Conservation (phyloP, 2,329 filamentous ascomycete species). For the Pseudogymnoascus sp. region DNA sequence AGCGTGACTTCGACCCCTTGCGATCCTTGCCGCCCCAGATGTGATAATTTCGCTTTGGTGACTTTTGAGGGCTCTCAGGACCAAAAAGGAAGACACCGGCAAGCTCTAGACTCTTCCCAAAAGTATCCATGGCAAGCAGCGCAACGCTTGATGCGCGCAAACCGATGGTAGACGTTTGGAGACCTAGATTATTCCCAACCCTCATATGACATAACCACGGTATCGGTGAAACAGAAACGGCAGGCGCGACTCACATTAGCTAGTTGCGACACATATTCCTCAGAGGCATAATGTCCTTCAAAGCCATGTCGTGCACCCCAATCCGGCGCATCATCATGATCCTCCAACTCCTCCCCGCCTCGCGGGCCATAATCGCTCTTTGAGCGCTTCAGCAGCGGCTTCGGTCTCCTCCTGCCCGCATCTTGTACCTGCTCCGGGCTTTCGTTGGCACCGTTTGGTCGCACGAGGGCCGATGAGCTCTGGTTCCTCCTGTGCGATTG, state of each 20-base stretch:
- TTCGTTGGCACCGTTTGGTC: neutral
- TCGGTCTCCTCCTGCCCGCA: constrained; percentile 18
- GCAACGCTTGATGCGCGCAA: constrained; percentile 8
- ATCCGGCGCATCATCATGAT: constrained; percentile 26
- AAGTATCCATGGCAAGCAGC: neutral
- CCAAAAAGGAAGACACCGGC: neutral
- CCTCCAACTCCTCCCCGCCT: constrained; percentile 14
- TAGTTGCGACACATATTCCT: constrained; percentile 60
- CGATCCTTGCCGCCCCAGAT: neutral
- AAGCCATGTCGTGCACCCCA: constrained; percentile 55
- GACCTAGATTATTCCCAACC: neutral
- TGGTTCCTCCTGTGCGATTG: neutral
- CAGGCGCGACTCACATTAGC: constrained; percentile 45
- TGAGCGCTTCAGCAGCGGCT: constrained; percentile 31
- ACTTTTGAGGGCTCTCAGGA: neutral
- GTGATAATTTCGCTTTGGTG: neutral
- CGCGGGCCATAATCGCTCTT: constrained; percentile 45
- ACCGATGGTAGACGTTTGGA: neutral
- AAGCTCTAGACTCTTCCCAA: neutral
- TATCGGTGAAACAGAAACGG: constrained; percentile 12
- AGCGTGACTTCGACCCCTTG: neutral
- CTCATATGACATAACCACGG: constrained; percentile 1
- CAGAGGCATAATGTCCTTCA: constrained; percentile 63
- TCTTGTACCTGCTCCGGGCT: constrained; percentile 20
- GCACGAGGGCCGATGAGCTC: neutral